A percentile compares a stretch with the other conserved stretches of the same genome.
phyloP scores from a whole-genome alignment of 179 eudicot genomes.

The Heliamphora pulchella region DNA sequence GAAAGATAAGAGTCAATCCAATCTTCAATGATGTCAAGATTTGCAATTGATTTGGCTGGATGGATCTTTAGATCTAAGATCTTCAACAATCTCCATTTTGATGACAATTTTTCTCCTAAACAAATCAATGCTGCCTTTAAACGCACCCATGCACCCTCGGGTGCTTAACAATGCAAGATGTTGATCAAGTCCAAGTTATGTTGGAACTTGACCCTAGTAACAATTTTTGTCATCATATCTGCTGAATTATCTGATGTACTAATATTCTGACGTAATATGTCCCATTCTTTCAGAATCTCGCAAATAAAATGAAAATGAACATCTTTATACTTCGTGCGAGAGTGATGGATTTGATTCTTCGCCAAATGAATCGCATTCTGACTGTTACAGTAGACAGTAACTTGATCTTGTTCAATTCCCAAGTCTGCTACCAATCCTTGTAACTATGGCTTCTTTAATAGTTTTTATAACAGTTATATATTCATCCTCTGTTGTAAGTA shows the following conservation, averaged over 20 bases:
- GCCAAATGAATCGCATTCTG: slow-evolving; percentile 8
- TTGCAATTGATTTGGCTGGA: too few species aligned
- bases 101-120: too few species aligned
- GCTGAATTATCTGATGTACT: neutral
- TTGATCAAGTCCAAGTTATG: neutral
- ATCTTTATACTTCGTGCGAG: neutral
- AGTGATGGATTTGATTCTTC: neutral
- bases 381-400: neutral
- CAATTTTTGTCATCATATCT: slow-evolving; percentile 11
- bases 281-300: neutral
- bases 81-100: neutral
- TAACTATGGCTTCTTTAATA: too few species aligned
- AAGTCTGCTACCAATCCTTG: neutral
- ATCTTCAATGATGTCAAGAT: too few species aligned
- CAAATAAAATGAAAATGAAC: neutral
- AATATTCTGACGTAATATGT: neutral
- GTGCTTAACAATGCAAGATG: neutral
- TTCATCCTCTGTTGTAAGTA: neutral
- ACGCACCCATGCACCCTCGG: neutral
- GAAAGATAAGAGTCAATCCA: too few species aligned
- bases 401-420: neutral
- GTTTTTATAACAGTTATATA: too few species aligned
- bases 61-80: too few species aligned
- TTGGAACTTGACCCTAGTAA: neutral
- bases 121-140: neutral